These are phyloP conservation scores for Polyporus tsugae DNA, from an alignment of 1,284 basidiomycete genomes.

Conservation along the genomic window DNA sequence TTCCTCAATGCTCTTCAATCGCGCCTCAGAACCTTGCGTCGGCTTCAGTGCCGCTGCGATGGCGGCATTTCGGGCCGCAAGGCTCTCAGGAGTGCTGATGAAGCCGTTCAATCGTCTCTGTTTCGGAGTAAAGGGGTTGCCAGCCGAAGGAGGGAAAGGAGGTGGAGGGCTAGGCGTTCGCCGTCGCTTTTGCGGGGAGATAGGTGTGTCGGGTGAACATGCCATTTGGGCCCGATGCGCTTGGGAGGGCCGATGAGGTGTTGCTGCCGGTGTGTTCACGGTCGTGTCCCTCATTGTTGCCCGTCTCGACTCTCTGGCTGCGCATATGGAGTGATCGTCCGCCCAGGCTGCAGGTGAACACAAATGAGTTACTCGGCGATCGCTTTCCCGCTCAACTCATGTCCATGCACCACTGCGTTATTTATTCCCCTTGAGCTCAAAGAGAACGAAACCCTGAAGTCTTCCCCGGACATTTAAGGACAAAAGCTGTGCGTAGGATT, in stretches of 20 bases:
- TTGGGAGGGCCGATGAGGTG: slow-evolving; percentile 27
- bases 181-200: slow-evolving; percentile 17
- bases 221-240: slow-evolving; percentile 23
- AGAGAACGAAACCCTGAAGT: too few relatives aligned
- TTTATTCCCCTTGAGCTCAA: background rate
- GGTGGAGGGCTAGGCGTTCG: slow-evolving; percentile 21
- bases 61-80: slow-evolving; percentile 14
- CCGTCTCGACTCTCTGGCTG: slow-evolving; percentile 18
- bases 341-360: slow-evolving; percentile 45
- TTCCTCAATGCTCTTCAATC: slow-evolving; percentile 28
- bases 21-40: slow-evolving; percentile 13
- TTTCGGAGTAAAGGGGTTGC: slow-evolving; percentile 9
- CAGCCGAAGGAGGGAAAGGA: background rate
- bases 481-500: too few relatives aligned
- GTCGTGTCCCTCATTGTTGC: background rate
- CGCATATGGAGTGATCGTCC: slow-evolving; percentile 37
- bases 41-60: slow-evolving; percentile 17
- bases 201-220: slow-evolving; percentile 21
- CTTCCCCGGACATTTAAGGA: too few relatives aligned
- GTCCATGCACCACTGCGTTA: background rate
- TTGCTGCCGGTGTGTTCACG: background rate
- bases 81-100: slow-evolving; percentile 16
- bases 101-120: slow-evolving; percentile 18
- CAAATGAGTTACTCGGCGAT: background rate
- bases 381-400: background rate